Conservation (phyloP, 805 yeast species). For the Zygotorulaspora chibaensis region DNA sequence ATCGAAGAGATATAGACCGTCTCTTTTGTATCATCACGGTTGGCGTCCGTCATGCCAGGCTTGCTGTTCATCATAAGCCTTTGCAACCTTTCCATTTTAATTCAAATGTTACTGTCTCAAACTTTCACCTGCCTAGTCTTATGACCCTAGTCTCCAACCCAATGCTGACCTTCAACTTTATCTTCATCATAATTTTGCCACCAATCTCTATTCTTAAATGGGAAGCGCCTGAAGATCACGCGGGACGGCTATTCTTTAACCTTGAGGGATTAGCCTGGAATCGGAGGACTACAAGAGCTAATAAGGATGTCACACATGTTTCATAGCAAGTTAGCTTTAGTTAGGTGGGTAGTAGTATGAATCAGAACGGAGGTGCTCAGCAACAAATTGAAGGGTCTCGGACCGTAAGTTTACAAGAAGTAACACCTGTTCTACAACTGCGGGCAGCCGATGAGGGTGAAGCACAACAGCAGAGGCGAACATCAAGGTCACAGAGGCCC, state of each 20-base stretch:
- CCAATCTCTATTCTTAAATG: neutral
- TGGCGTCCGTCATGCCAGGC: slow-evolving; percentile 56
- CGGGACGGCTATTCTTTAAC: neutral
- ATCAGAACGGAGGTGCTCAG: slow-evolving; percentile 4
- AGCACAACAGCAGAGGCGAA: slow-evolving; percentile 3
- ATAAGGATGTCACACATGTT: neutral
- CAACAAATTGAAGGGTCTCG: slow-evolving; percentile 17
- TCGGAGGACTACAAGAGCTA: neutral
- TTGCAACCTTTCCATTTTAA: slow-evolving; percentile 41
- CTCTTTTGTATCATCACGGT: slow-evolving; percentile 90
- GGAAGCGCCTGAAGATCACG: neutral
- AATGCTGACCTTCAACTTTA: neutral
- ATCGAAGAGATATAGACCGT: slow-evolving; percentile 94
- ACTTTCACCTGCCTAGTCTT: neutral
- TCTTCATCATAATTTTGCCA: slow-evolving; percentile 1
- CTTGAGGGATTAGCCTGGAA: neutral
- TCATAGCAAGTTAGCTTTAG: neutral
- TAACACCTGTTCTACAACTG: slow-evolving; percentile 26
- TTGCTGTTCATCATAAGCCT: slow-evolving; percentile 39
- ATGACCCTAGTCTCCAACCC: neutral
- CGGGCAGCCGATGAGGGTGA: slow-evolving; percentile 17
- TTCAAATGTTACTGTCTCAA: neutral
- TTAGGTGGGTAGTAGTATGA: neutral
- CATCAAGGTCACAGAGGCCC: slow-evolving; percentile 33
- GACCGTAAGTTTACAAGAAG: slow-evolving; percentile 21